These are phyloP conservation scores for Pseudocercospora crystallina DNA, from an alignment of 2,329 filamentous ascomycete species.

Conservation along the genomic window DNA sequence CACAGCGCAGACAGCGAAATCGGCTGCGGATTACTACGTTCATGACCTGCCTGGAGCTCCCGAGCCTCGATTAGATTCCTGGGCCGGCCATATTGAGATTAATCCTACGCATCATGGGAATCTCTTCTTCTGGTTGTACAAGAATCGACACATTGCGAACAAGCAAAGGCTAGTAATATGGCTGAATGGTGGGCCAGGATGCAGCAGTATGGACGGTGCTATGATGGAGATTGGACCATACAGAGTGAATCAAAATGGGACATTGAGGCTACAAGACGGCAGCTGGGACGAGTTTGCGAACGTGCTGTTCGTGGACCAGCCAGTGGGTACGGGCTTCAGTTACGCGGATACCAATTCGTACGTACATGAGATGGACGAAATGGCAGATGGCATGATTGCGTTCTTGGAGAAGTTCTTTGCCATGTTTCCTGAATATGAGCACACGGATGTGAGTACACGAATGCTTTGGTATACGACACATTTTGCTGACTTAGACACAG, in stretches of 20 bases:
- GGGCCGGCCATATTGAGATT: constrained; percentile 95
- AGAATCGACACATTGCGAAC: constrained; percentile 93
- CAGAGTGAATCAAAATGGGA: constrained; percentile 70
- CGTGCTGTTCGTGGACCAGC: constrained; percentile 93
- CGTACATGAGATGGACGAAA: constrained; percentile 78
- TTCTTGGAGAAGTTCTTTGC: constrained; percentile 92
- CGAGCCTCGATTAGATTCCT: constrained; percentile 81
- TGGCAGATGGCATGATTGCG: constrained; percentile 82
- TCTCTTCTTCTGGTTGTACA: constrained; percentile 97
- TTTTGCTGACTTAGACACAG: constrained; percentile 48
- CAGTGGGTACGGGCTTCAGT: constrained; percentile 93
- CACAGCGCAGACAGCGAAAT: constrained; percentile 49
- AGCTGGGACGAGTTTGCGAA: constrained; percentile 99
- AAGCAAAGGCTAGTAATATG: constrained; percentile 88
- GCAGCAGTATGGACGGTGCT: constrained; percentile 94
- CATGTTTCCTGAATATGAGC: constrained; percentile 86
- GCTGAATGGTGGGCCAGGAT: constrained; percentile 95
- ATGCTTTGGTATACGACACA: neutral
- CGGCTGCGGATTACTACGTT: constrained; percentile 86
- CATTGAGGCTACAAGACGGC: constrained; percentile 81
- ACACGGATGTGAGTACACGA: constrained; percentile 77
- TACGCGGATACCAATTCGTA: constrained; percentile 90
- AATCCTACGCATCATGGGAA: constrained; percentile 83
- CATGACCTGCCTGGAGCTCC: constrained; percentile 81
- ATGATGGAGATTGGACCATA: constrained; percentile 97